Evolutionary conservation across 2,329 filamentous ascomycete species (phyloP).

Genomic region (Nectriaceae sp.): DNA sequence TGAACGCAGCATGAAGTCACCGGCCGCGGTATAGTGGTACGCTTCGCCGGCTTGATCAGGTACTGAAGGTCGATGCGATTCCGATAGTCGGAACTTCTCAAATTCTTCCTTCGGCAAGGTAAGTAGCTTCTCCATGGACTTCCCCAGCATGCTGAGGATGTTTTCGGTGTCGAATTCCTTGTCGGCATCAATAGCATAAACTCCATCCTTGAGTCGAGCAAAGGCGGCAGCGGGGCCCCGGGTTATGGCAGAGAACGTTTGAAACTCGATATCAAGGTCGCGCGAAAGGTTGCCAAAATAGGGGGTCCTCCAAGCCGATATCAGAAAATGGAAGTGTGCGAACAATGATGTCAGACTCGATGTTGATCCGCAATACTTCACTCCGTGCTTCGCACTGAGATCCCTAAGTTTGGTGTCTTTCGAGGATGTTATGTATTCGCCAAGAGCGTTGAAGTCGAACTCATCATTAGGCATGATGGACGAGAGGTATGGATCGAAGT

Average conservation of each 20-base stretch:
- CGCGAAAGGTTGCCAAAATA: conserved; percentile 68
- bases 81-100: conserved; percentile 75
- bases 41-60: conserved; percentile 74
- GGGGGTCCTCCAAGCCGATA: conserved; percentile 80
- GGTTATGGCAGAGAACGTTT: conserved; percentile 70
- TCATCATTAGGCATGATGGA: conserved; percentile 91
- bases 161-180: conserved; percentile 87
- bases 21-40: conserved; percentile 84
- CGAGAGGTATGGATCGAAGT: conserved; percentile 94
- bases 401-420: conserved; percentile 72
- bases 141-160: conserved; percentile 87
- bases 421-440: conserved; percentile 89
- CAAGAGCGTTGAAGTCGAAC: conserved; percentile 88
- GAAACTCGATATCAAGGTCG: conserved; percentile 61
- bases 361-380: conserved; percentile 90
- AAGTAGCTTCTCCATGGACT: conserved; percentile 94
- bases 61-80: conserved; percentile 68
- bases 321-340: conserved; percentile 87
- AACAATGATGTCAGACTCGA: conserved; percentile 93
- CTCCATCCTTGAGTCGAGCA: conserved; percentile 77
- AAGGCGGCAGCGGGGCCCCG: conserved; percentile 79
- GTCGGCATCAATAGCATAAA: conserved; percentile 94
- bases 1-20: conserved; percentile 91
- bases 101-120: conserved; percentile 82
- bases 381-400: conserved; percentile 65